These are phyloP conservation scores for Lentinula detonsa DNA, from an alignment of 768 basidiomycete genomes.

Conservation along the genomic window DNA sequence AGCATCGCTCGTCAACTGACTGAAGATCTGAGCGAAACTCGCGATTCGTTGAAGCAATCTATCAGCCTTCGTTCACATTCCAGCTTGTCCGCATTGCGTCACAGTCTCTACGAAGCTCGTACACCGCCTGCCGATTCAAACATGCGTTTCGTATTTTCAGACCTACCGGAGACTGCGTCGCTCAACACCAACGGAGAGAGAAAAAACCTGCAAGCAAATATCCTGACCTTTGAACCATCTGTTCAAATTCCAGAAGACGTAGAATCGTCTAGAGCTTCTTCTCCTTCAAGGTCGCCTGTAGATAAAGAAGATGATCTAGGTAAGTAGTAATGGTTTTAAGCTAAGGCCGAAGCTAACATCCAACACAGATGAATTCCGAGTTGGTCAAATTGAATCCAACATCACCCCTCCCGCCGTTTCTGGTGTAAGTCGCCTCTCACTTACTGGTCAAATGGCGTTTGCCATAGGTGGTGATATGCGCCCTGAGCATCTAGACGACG, in stretches of 20 bases:
- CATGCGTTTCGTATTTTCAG: conserved; percentile 14
- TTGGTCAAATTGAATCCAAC: conserved; percentile 45
- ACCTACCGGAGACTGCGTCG: conserved; percentile 7
- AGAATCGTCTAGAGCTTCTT: conserved; percentile 35
- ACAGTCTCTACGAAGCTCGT: conserved; percentile 30
- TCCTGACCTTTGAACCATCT: conserved; percentile 33
- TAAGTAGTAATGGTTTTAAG: conserved; percentile 13
- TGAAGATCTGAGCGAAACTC: conserved; percentile 41
- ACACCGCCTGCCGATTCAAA: conserved; percentile 14
- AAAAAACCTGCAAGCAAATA: conserved; percentile 16
- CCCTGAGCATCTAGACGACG: conserved; percentile 4
- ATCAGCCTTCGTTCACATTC: conserved; percentile 11
- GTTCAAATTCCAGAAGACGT: conserved; percentile 46
- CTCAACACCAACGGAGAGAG: conserved; percentile 17
- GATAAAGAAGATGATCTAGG: conserved; percentile 36
- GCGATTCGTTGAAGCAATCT: conserved; percentile 11
- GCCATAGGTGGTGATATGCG: conserved; percentile 9
- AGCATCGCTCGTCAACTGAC: conserved; percentile 45
- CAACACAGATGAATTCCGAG: conserved; percentile 36
- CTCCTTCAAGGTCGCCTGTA: conserved; percentile 25
- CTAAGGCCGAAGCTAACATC: neutral
- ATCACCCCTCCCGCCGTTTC: conserved; percentile 42
- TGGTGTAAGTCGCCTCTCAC: conserved; percentile 32
- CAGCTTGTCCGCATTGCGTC: conserved; percentile 18
- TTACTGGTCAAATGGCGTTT: conserved; percentile 29